Base-by-base conservation (phyloP, 2,329 filamentous ascomycete genomes). In the Geosmithia morbida region DNA sequence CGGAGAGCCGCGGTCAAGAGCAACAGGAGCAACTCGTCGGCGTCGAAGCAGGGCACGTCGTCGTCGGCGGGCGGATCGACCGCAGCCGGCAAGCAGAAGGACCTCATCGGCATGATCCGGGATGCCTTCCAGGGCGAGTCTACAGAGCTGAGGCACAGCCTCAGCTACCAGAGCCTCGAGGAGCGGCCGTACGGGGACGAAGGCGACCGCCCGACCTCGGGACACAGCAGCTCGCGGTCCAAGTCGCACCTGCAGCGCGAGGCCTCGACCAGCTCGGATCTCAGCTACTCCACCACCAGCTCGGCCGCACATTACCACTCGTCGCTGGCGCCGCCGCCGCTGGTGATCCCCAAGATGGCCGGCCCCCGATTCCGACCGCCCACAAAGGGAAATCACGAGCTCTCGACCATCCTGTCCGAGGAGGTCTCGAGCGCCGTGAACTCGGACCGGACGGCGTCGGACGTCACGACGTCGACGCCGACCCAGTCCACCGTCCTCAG, bases 111-210 rank as follows among this genome's bases (percentile, higher is more conserved):
- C 41, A 70, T 71, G 43, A 61, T 83, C 8, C 75, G 74, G 47
- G 77, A 79, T 50, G 79, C 77, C 3, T 82, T 83, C 54, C 71
- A 71, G 40, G 79, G 79, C 29, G 77, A 82, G 56, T 81, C 78
- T 2, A 68, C 61, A 2, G 66, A 66, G 10, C 65, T 71, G 49
- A 62, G 64, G 18, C 61, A 69, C 5, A 66, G 70, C 1, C 65
- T 65, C 50, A 64, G 67, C 22, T 76, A 76, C 50, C 67, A 71
- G 39, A 72, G 68, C 46, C 68, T 64, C 29, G 66, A 73, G 49
- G 65, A 71, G 46, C 61, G 63, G 6, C 33, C 3, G 3, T 56
- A 58, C 18, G 55, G 62, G 7, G 53, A 50, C 11, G 56, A 59
- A 11, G 3, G 6, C 13, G 33, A 37, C 6, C 33, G 33, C 11